phyloP scores from a whole-genome alignment of 2,329 filamentous ascomycete genomes.

The Fonsecaea nubica region DNA sequence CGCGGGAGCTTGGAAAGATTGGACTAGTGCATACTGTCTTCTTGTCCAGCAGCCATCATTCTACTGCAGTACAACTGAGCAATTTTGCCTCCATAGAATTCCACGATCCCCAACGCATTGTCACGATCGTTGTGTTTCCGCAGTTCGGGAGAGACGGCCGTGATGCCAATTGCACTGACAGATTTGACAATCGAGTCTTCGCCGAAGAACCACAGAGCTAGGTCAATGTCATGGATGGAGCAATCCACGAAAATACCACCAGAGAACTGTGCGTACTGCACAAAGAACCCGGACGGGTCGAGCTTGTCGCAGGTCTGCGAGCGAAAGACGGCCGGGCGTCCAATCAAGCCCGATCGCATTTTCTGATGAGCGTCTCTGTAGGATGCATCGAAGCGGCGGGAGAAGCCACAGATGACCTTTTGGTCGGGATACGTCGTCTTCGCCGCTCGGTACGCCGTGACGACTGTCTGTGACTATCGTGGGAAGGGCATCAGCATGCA shows the following conservation, averaged over 20 bases:
- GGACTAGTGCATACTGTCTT: slow-evolving; percentile 52
- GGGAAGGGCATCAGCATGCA: not conserved
- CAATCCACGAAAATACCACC: slow-evolving; percentile 76
- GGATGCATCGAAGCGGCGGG: slow-evolving; percentile 69
- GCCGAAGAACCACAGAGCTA: slow-evolving; percentile 69
- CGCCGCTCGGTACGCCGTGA: slow-evolving; percentile 53
- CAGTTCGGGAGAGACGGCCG: slow-evolving; percentile 65
- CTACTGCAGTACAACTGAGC: slow-evolving; percentile 68
- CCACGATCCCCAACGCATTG: slow-evolving; percentile 68
- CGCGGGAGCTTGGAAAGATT: slow-evolving; percentile 38
- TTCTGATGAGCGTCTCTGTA: slow-evolving; percentile 66
- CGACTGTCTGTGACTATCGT: slow-evolving; percentile 63
- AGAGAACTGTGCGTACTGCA: slow-evolving; percentile 68
- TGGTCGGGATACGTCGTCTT: slow-evolving; percentile 62
- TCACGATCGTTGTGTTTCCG: slow-evolving; percentile 65
- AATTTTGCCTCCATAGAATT: slow-evolving; percentile 69
- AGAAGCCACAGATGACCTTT: slow-evolving; percentile 72
- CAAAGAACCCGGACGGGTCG: slow-evolving; percentile 71
- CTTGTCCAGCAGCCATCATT: slow-evolving; percentile 73
- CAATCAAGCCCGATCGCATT: slow-evolving; percentile 63
- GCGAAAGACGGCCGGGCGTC: slow-evolving; percentile 65
- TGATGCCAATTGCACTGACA: slow-evolving; percentile 63
- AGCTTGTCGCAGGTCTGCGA: slow-evolving; percentile 72
- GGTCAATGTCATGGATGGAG: slow-evolving; percentile 73
- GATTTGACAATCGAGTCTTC: slow-evolving; percentile 61